Evolutionary conservation across 352 stramenopile species (phyloP).

Genomic region (Phytophthora hybrid): DNA sequence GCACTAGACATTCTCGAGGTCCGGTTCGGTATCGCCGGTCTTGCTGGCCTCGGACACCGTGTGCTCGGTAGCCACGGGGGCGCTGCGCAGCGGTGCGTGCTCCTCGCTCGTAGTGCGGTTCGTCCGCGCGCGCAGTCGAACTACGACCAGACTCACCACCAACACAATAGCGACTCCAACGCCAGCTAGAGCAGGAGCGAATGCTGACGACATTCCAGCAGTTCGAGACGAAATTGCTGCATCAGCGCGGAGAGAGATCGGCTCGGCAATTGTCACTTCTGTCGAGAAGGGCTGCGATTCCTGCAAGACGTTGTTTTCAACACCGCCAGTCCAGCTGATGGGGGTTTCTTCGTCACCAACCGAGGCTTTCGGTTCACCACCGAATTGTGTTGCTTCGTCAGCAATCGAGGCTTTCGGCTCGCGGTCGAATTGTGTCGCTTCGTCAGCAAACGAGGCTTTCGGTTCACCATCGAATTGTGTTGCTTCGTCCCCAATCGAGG

Average conservation of each 20-base stretch:
- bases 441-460: background rate
- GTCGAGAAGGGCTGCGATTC: background rate
- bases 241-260: background rate
- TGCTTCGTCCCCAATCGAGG: background rate
- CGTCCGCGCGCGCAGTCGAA: background rate
- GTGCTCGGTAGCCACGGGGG: background rate
- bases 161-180: background rate
- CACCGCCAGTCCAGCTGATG: background rate
- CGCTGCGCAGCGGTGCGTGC: background rate
- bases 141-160: background rate
- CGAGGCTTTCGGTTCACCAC: background rate
- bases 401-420: background rate
- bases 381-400: background rate
- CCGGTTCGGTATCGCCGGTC: background rate
- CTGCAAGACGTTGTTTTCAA: background rate
- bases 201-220: background rate
- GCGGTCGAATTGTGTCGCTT: background rate
- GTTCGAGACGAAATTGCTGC: background rate
- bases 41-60: background rate
- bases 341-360: background rate
- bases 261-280: background rate
- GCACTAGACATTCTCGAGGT: background rate
- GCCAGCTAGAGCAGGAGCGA: background rate
- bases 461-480: background rate
- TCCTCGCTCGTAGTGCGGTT: background rate